Evolutionary conservation across 345 rosid genomes (phyloP).

Genomic region (Crucihimalaya himalaica): DNA sequence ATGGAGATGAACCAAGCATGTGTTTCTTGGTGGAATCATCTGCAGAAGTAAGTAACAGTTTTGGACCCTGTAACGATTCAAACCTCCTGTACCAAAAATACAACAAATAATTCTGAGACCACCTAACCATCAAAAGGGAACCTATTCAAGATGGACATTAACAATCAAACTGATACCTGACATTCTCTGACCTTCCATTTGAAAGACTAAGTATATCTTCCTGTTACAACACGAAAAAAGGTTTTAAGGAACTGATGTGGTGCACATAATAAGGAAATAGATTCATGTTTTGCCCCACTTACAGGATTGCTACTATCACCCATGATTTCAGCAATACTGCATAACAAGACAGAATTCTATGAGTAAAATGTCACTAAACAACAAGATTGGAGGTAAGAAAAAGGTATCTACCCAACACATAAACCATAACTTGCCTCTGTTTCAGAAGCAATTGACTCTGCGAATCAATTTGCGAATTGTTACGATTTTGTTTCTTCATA

Average conservation of each 20-base stretch:
- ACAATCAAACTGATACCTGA: conserved; percentile 49
- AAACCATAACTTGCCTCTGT: conserved; percentile 64
- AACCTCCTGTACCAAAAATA: conserved; percentile 57
- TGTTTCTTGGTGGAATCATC: conserved; percentile 82
- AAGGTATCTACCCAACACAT: conserved; percentile 14
- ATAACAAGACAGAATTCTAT: conserved; percentile 31
- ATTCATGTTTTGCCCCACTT: conserved; percentile 43
- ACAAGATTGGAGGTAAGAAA: conserved; percentile 17
- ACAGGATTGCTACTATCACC: conserved; percentile 63
- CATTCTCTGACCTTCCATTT: conserved; percentile 54
- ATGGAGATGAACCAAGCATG: conserved; percentile 58
- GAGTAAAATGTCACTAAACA: conserved; percentile 31
- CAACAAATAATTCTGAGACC: conserved; percentile 21
- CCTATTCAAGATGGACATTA: conserved; percentile 2
- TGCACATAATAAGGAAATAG: conserved; percentile 8
- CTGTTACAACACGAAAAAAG: conserved; percentile 47
- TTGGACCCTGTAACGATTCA: conserved; percentile 65
- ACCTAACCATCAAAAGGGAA: conserved; percentile 19
- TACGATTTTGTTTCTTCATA: conserved; percentile 67
- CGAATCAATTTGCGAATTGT: conserved; percentile 52
- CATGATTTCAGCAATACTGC: conserved; percentile 87
- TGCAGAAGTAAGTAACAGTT: conserved; percentile 66
- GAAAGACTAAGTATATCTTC: conserved; percentile 57
- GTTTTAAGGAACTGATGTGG: conserved; percentile 24
- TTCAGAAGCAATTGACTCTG: conserved; percentile 74